Base-by-base conservation (phyloP, 2,329 filamentous ascomycete genomes). In the Pseudofabraea citricarpa region DNA sequence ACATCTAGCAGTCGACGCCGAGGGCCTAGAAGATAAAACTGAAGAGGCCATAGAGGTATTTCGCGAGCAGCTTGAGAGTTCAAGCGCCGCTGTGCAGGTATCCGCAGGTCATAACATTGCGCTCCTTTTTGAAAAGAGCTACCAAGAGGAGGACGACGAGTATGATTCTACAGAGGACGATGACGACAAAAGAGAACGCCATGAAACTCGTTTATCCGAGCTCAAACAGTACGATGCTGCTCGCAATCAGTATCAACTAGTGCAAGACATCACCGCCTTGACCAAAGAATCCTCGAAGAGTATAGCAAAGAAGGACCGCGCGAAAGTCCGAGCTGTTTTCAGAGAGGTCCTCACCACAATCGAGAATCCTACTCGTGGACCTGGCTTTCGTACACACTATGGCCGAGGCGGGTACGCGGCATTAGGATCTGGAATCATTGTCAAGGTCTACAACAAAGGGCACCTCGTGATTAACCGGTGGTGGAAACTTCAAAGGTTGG, bases 71-170 rank as follows among this genome's bases (percentile, higher is more conserved):
- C 73, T 88, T 19, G 74, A 83, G 32, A 82, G 79, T 53, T 70
- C 69, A 29, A 76, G 83, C 46, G 65, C 75, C 1, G 63, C 66
- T 7, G 82, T 87, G 1, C 82, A 85, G 55, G 77, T 86, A 37
- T 81, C 84, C 1, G 80, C 83, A 1, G 84, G 83, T 13, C 81
- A 87, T 58, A 83, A 83, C 55, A 86, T 88, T 51, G 84, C 84
- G 1, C 64, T 87, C 2, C 64, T 87, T 2, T 87, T 80, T 57
- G 84, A 88, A 58, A 86, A 85, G 61, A 84, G 48, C 47, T 67
- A 50, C 6, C 65, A 64, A 2, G 59, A 65, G 23, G 61, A 64
- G 12, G 73, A 77, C 31, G 68, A 72, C 1, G 67, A 70, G 5
- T 65, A 69, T 20, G 66, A 63, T 5, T 64, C 66, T 2, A 62